These are phyloP conservation scores for Aspergillus quadrilineatus DNA, from an alignment of 2,329 filamentous ascomycete genomes.

Conservation along the genomic window DNA sequence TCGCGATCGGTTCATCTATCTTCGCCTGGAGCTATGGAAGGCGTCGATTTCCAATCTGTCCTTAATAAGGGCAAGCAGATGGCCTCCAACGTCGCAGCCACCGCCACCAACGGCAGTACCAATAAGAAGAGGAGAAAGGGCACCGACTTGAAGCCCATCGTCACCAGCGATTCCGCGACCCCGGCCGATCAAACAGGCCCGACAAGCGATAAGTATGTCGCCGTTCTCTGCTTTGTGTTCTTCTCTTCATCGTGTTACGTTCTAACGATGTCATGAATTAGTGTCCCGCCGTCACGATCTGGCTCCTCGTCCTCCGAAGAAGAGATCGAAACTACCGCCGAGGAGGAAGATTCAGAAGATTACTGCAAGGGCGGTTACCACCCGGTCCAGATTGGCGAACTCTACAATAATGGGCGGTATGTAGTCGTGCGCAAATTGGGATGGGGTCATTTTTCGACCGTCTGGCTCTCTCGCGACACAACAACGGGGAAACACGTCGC, in stretches of 20 bases:
- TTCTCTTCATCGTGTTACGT: not conserved
- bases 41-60: constrained; percentile 62
- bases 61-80: constrained; percentile 67
- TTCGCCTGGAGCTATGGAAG: constrained; percentile 55
- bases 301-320: constrained; percentile 76
- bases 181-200: constrained; percentile 40
- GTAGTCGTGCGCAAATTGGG: constrained; percentile 93
- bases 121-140: constrained; percentile 67
- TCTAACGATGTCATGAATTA: constrained; percentile 41
- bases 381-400: constrained; percentile 88
- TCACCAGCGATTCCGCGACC: constrained; percentile 59
- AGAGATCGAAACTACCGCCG: constrained; percentile 88
- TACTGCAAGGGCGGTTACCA: constrained; percentile 99
- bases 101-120: constrained; percentile 54
- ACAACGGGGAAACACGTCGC: constrained; percentile 89
- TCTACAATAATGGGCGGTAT: constrained; percentile 97
- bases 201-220: constrained; percentile 46
- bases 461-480: constrained; percentile 83
- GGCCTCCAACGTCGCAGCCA: constrained; percentile 47
- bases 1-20: constrained; percentile 9
- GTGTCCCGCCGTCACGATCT: constrained; percentile 65
- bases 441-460: constrained; percentile 99
- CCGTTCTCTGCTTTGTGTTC: constrained; percentile 1
- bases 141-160: constrained; percentile 64
- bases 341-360: constrained; percentile 98